Evolutionary conservation across 2,329 filamentous ascomycete genomes (phyloP), one percentile per base, ranked within the genome.

Genomic region (Kalaharituber pfeilii): DNA sequence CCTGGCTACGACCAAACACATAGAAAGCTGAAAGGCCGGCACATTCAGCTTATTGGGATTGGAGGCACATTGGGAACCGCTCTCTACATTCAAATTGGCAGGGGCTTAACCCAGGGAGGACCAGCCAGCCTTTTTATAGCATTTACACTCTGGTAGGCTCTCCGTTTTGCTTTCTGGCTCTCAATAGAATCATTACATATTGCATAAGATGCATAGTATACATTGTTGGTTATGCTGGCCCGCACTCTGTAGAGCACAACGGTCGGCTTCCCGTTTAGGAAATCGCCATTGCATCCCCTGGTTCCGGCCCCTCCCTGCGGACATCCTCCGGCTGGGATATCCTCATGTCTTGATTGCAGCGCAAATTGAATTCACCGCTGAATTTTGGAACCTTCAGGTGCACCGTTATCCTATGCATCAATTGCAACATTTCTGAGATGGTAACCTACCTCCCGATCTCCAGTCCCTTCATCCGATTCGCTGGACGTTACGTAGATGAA

Each of bases 401-500:
- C 63, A 72, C 73, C 36, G 73, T 80, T 42, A 77, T 81, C 59
- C 71, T 81, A 24, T 73, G 74, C 49, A 71, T 81, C 49, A 81
- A 75, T 0, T 69, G 78, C 56, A 74, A 70, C 54, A 59, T 66
- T 51, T 80, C 81, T 11, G 83, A 86, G 66, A 85, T 86, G 81
- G 82, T 84, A 6, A 83, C 81, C 0, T 85, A 82, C 59, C 70
- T 85, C 2, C 83, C 84, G 6, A 83, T 87, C 53, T 84, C 81
- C 0, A 85, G 81, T 39, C 82, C 82, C 0, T 87, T 88, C 66
- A 83, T 87, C 64, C 79, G 81, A 25, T 85, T 87, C 62, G 83
- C 83, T 3, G 81, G 82, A 13, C 76, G 81, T 49, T 86, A 79
- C 60, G 81, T 86, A 27, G 82, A 86, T 60, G 81, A 85, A 59